Evolutionary conservation across 1,139 yeast species (phyloP).

Genomic region (Lodderomyces elongisporus): DNA sequence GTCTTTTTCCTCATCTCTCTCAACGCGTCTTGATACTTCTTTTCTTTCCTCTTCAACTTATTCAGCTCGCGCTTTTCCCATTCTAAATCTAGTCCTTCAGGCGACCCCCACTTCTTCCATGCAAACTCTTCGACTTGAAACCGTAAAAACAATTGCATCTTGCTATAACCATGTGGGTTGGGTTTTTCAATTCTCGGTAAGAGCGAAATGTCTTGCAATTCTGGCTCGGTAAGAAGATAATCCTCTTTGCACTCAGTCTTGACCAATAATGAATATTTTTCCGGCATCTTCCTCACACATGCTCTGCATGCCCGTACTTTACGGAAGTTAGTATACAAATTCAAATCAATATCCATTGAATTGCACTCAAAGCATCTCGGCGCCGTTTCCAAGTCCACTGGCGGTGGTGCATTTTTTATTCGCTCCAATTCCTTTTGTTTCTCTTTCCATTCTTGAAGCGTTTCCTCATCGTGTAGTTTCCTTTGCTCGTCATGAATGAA

Average conservation of each 20-base stretch:
- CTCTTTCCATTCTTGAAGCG: slow-evolving; percentile 75
- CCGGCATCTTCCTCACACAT: slow-evolving; percentile 71
- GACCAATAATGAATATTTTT: slow-evolving; percentile 83
- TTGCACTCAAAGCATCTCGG: slow-evolving; percentile 82
- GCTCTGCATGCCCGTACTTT: slow-evolving; percentile 69
- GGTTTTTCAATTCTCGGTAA: slow-evolving; percentile 82
- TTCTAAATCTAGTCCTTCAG: slow-evolving; percentile 84
- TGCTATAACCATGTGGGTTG: slow-evolving; percentile 89
- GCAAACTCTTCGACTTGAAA: slow-evolving; percentile 92
- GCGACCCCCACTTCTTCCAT: slow-evolving; percentile 90
- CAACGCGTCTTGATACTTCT: slow-evolving; percentile 68
- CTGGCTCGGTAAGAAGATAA: slow-evolving; percentile 89
- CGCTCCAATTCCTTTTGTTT: slow-evolving; percentile 45
- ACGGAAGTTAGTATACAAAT: slow-evolving; percentile 61
- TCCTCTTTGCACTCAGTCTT: slow-evolving; percentile 95
- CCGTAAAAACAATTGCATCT: slow-evolving; percentile 88
- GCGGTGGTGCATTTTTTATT: slow-evolving; percentile 59
- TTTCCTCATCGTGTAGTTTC: slow-evolving; percentile 25
- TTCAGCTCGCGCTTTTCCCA: slow-evolving; percentile 79
- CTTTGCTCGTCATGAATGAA: slow-evolving; percentile 49
- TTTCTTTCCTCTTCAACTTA: slow-evolving; percentile 69
- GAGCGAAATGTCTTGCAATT: slow-evolving; percentile 62
- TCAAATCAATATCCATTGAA: slow-evolving; percentile 72
- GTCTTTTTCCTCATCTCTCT: slow-evolving; percentile 86
- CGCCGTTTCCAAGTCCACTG: slow-evolving; percentile 62